phyloP scores from a whole-genome alignment of 805 yeast genomes.

The Candida pseudofarinosa region DNA sequence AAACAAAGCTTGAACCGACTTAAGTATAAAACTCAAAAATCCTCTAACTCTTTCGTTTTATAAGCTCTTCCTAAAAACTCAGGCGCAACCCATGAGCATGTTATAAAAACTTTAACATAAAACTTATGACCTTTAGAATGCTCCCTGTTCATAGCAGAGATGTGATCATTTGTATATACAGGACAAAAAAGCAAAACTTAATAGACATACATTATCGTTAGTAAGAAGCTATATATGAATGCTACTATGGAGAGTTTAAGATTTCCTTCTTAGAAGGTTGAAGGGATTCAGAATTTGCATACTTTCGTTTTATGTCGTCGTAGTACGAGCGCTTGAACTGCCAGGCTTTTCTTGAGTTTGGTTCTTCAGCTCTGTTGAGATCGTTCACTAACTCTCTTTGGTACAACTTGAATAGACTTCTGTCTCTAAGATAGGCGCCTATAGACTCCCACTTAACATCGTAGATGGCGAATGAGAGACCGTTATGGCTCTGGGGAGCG shows the following conservation, averaged over 20 bases:
- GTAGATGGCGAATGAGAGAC: conserved; percentile 65
- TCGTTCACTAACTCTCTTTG: conserved; percentile 24
- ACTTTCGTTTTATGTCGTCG: conserved; percentile 24
- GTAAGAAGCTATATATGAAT: neutral
- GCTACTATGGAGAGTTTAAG: neutral
- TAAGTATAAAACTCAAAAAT: neutral
- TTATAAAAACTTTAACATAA: neutral
- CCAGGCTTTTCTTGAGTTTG: conserved; percentile 27
- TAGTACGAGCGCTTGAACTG: conserved; percentile 25
- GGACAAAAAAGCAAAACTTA: neutral
- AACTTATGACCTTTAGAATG: neutral
- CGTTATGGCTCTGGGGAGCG: conserved; percentile 57
- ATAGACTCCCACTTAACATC: conserved; percentile 45
- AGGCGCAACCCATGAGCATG: neutral
- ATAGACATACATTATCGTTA: neutral
- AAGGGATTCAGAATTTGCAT: conserved; percentile 7
- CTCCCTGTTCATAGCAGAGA: neutral
- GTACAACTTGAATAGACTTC: conserved; percentile 24
- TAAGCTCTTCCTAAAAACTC: neutral
- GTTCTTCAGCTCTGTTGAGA: conserved; percentile 14
- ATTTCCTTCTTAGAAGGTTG: neutral
- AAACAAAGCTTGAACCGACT: neutral
- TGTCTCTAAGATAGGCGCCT: conserved; percentile 26
- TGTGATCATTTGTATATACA: neutral
- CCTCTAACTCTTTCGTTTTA: neutral